Conservation (phyloP, 495 filamentous ascomycete species). For the Aspergillus egyptiacus region DNA sequence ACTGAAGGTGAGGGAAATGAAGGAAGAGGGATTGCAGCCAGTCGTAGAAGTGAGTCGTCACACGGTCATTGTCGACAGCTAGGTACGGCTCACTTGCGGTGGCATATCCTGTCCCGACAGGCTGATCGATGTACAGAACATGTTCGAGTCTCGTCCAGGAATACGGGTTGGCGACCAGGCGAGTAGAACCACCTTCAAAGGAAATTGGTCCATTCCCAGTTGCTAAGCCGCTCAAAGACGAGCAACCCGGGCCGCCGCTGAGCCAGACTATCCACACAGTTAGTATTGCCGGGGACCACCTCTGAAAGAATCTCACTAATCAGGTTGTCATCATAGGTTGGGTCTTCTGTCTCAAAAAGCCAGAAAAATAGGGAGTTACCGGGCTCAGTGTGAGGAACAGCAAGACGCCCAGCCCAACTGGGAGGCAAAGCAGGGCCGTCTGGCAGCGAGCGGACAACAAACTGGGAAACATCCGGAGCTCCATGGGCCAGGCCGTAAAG, state of each 20-base stretch:
- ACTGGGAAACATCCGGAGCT: conserved; percentile 17
- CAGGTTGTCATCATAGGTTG: conserved; percentile 28
- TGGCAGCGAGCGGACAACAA: conserved; percentile 28
- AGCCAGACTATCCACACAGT: conserved; percentile 49
- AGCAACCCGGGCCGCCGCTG: conserved; percentile 52
- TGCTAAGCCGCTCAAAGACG: conserved; percentile 51
- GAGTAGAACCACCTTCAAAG: conserved; percentile 43
- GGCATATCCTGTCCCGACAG: conserved; percentile 36
- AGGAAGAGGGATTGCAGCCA: conserved; percentile 37
- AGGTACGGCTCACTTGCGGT: conserved; percentile 29
- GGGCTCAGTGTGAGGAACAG: conserved; percentile 24
- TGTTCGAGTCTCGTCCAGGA: conserved; percentile 38
- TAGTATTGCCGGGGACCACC: neutral
- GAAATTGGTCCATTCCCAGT: conserved; percentile 53
- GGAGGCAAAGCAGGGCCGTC: conserved; percentile 25
- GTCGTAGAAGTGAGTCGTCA: conserved; percentile 29
- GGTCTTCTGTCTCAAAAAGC: conserved; percentile 33
- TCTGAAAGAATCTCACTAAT: conserved; percentile 25
- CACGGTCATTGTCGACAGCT: conserved; percentile 22
- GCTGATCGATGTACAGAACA: conserved; percentile 41
- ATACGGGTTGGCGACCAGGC: conserved; percentile 42
- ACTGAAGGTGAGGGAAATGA: conserved; percentile 27
- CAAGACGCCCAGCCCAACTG: conserved; percentile 40
- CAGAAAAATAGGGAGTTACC: conserved; percentile 41
- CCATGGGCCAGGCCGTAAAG: neutral